Evolutionary conservation across 495 filamentous ascomycete species (phyloP).

Genomic region (Cercophora newfieldiana): DNA sequence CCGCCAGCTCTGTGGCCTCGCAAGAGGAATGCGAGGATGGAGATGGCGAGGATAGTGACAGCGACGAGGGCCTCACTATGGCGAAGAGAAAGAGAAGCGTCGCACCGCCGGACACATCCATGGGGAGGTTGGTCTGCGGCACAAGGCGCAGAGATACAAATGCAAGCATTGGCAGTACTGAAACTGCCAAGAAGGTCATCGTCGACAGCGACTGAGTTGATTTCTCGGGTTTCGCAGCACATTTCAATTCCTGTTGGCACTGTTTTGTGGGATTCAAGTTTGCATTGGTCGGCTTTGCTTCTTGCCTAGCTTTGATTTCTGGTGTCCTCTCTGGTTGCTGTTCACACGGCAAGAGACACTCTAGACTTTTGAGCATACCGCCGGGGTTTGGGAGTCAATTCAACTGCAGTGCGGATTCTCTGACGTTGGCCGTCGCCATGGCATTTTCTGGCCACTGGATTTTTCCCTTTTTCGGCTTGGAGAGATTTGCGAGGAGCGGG

Average conservation of each 20-base stretch:
- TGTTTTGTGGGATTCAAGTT: background rate
- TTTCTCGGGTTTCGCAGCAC: background rate
- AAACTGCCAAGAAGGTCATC: constrained; percentile 57
- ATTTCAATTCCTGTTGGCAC: background rate
- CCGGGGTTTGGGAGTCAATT: background rate
- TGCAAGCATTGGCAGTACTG: constrained; percentile 53
- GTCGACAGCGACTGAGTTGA: constrained; percentile 34
- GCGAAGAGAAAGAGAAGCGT: constrained; percentile 44
- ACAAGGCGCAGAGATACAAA: constrained; percentile 51
- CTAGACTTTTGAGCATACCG: background rate
- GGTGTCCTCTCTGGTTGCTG: background rate
- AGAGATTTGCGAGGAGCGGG: background rate
- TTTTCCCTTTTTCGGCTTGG: background rate
- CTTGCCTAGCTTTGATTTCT: background rate
- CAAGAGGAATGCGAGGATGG: constrained; percentile 45
- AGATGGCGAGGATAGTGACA: constrained; percentile 56
- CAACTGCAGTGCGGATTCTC: background rate
- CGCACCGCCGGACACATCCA: constrained; percentile 27
- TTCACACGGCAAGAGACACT: background rate
- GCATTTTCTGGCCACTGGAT: background rate
- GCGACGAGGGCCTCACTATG: constrained; percentile 55
- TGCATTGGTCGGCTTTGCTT: background rate
- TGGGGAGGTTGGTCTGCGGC: constrained; percentile 34
- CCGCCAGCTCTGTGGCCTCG: background rate
- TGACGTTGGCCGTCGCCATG: background rate